Percentiles rank a stretch among this genome's conserved stretches.
phyloP scores from a whole-genome alignment of 306 rosid species.

The Quercus suber region DNA sequence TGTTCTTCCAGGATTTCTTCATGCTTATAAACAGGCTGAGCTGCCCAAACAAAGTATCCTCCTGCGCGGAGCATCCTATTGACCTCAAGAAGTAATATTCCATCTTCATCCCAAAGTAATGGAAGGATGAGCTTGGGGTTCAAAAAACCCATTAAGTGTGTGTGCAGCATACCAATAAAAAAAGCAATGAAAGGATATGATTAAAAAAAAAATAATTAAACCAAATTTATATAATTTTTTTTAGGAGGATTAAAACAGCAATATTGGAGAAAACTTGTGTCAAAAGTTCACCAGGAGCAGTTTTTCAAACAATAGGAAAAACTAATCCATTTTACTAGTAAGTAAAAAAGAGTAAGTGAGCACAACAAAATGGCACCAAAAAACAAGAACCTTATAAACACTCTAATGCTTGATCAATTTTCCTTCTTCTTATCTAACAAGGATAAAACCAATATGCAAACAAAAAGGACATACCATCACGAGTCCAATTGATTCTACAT shows the following conservation, averaged over 20 bases:
- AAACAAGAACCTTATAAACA: not conserved
- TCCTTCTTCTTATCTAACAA: not conserved
- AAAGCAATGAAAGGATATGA: too few species aligned
- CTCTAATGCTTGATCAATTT: conserved; percentile 9
- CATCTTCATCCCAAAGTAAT: conserved; percentile 63
- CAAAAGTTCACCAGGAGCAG: not conserved
- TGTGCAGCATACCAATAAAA: too few species aligned
- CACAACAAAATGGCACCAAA: not conserved
- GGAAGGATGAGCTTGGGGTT: conserved; percentile 9
- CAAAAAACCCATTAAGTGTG: not conserved
- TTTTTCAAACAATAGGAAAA: not conserved
- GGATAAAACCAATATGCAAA: not conserved
- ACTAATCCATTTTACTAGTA: not conserved
- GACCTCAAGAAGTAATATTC: conserved; percentile 89
- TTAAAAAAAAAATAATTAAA: not conserved
- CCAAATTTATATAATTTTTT: not conserved
- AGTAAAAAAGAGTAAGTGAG: not conserved
- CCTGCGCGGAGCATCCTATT: conserved; percentile 93
- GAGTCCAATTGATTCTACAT: conserved; percentile 94
- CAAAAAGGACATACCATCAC: conserved; percentile 59
- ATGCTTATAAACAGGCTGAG: conserved; percentile 98
- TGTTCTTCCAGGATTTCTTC: conserved; percentile 85
- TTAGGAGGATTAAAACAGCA: not conserved
- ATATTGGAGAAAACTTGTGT: not conserved
- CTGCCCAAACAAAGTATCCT: conserved; percentile 99